These are phyloP conservation scores for Spencermartinsiella europaea DNA, from an alignment of 805 yeast genomes.

Conservation along the genomic window DNA sequence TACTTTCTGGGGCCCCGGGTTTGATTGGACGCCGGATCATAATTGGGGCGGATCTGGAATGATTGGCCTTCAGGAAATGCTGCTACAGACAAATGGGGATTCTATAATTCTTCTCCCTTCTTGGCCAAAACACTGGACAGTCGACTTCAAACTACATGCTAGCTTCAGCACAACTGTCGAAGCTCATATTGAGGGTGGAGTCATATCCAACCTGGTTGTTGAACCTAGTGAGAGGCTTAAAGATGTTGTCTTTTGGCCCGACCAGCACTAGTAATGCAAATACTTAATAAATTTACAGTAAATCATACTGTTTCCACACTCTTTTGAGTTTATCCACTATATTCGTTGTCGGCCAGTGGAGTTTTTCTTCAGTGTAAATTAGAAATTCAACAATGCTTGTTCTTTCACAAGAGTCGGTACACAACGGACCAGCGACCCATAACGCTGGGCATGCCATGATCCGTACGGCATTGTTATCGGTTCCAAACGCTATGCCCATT, in stretches of 20 bases:
- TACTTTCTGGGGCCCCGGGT: slow-evolving; percentile 3
- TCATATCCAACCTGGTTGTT: neutral
- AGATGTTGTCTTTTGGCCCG: neutral
- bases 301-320: neutral
- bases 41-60: slow-evolving; percentile 5
- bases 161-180: neutral
- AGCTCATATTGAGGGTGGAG: neutral
- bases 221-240: neutral
- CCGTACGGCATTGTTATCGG: neutral
- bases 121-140: slow-evolving; percentile 3
- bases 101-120: neutral
- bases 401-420: neutral
- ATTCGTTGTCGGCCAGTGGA: slow-evolving; percentile 1
- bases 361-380: neutral
- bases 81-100: neutral
- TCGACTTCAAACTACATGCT: neutral
- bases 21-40: slow-evolving; percentile 1
- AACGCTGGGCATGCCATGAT: slow-evolving; percentile 4
- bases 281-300: neutral
- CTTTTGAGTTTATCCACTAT: neutral
- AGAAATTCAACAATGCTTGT: neutral
- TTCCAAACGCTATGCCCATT: slow-evolving; percentile 1
- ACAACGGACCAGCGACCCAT: neutral
- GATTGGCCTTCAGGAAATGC: slow-evolving; percentile 2
- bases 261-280: too few species aligned